Base-by-base conservation (phyloP, 2,329 filamentous ascomycete species). In the Aspergillus ibericus region DNA sequence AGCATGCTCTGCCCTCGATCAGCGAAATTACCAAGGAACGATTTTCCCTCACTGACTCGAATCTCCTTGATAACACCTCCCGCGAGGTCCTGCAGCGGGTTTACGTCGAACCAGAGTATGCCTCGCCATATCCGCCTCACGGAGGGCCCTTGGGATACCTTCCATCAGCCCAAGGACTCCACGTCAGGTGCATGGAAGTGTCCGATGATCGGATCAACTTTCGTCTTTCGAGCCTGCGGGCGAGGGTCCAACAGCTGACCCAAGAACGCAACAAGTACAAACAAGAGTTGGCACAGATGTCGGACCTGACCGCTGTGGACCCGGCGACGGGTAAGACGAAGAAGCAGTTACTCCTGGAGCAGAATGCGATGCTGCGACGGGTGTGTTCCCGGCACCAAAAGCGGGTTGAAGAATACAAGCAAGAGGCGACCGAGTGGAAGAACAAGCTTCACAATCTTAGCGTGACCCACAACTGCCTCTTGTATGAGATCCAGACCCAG, bases 61-160 rank as follows among this genome's bases (percentile, higher is more conserved):
- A 73, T 59, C n/a, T 72, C 4, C 29, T 66, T 44, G 55, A 66
- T 6, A 68, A 53, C 40, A 58, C 64, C 15, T 58, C 47, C 25
- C 67, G 68, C 20, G 70, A 73, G 51, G 56, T 63, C 18, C 55
- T 70, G 49, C 59, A 64, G 40, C 62, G 60, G 12, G 57, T 69
- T 10, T 38, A 55, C 12, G 53, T 64, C 27, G 52, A 62, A 35
- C 61, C 61, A 2, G 56, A 68, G 27, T 72, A 73, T 50, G 53
- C 68, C 5, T 75, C 72, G 1, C 73, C 73, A 7, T 75, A 75
- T 57, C 70, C 70, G 15, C 53, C 47, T 16, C 62, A 65, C 27
- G 63, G 64, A 13, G 68, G 69, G 1, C 59, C 60, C 9, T 51
- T 73, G 22, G 69, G 66, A 2, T 72, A 72, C 51, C 59, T 70